These are phyloP conservation scores for Aspergillus ustus DNA, from an alignment of 2,329 filamentous ascomycete species.

Conservation along the genomic window DNA sequence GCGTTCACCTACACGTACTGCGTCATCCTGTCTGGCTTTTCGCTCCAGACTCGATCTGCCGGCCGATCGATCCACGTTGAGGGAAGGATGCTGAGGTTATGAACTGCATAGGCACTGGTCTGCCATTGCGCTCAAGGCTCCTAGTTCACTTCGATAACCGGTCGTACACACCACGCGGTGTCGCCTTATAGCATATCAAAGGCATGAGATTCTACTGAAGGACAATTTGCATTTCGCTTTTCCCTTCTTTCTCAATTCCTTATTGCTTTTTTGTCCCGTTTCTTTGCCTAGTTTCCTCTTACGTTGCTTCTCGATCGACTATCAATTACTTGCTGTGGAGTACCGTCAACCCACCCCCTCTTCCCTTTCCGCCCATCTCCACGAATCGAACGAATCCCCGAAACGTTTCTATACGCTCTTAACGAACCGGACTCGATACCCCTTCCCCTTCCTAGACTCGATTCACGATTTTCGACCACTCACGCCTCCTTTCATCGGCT, in stretches of 20 bases:
- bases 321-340: constrained; percentile 28
- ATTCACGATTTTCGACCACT: constrained; percentile 13
- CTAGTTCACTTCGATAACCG: constrained; percentile 39
- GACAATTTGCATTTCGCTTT: constrained; percentile 25
- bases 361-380: constrained; percentile 31
- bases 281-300: constrained; percentile 17
- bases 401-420: constrained; percentile 40
- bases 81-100: constrained; percentile 46
- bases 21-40: constrained; percentile 12
- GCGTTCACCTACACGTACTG: constrained; percentile 8
- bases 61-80: constrained; percentile 21
- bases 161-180: constrained; percentile 26
- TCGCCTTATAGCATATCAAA: constrained; percentile 26
- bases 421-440: constrained; percentile 37
- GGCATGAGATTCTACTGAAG: constrained; percentile 35
- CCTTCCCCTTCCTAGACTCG: constrained; percentile 15
- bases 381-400: constrained; percentile 39
- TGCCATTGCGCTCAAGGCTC: constrained; percentile 47
- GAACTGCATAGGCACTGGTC: constrained; percentile 43
- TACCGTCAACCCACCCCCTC: constrained; percentile 24
- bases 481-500: constrained; percentile 13
- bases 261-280: constrained; percentile 22
- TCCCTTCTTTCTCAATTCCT: constrained; percentile 22
- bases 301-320: constrained; percentile 17
- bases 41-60: constrained; percentile 19